Percentiles rank a stretch among this genome's conserved stretches.
phyloP scores from a whole-genome alignment of 495 filamentous ascomycete genomes.

The Lasiosphaeria hispida region DNA sequence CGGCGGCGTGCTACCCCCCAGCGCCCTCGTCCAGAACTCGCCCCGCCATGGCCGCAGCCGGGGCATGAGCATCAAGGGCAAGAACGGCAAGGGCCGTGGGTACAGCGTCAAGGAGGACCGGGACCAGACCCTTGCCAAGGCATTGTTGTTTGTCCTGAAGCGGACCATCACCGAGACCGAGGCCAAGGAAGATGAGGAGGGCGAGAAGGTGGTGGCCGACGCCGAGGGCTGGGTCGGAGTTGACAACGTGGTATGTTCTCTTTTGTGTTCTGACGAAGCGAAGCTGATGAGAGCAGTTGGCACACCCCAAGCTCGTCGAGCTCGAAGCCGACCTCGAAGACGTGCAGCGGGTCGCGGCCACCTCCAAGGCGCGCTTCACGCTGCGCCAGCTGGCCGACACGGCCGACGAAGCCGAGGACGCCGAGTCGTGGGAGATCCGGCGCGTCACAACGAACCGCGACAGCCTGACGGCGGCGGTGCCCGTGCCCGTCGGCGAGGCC shows the following conservation, averaged over 20 bases:
- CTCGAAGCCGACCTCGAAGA: slow-evolving; percentile 36
- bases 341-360: slow-evolving; percentile 34
- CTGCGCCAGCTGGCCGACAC: slow-evolving; percentile 22
- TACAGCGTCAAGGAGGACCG: slow-evolving; percentile 44
- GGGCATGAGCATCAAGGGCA: slow-evolving; percentile 41
- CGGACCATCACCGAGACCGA: slow-evolving; percentile 36
- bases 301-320: slow-evolving; percentile 30
- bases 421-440: slow-evolving; percentile 30
- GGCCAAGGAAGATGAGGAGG: slow-evolving; percentile 35
- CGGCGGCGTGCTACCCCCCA: slow-evolving; percentile 43
- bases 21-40: slow-evolving; percentile 38
- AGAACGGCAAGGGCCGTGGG: slow-evolving; percentile 31
- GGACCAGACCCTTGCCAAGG: slow-evolving; percentile 41
- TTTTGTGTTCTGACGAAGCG: not conserved
- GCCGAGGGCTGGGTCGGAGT: slow-evolving; percentile 42
- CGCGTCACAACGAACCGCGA: slow-evolving; percentile 23
- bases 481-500: slow-evolving; percentile 26
- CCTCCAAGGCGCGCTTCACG: slow-evolving; percentile 33
- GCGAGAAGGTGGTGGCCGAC: slow-evolving; percentile 39
- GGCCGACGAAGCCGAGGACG: slow-evolving; percentile 18
- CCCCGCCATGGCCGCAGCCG: slow-evolving; percentile 45
- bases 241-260: slow-evolving; percentile 37
- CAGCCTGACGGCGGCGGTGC: slow-evolving; percentile 16
- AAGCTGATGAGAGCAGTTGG: slow-evolving; percentile 25
- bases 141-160: slow-evolving; percentile 43